Percentiles rank a stretch among this genome's conserved stretches.
phyloP scores from a whole-genome alignment of 1,139 yeast genomes.

The Yamadazyma kanchanaburiensis region DNA sequence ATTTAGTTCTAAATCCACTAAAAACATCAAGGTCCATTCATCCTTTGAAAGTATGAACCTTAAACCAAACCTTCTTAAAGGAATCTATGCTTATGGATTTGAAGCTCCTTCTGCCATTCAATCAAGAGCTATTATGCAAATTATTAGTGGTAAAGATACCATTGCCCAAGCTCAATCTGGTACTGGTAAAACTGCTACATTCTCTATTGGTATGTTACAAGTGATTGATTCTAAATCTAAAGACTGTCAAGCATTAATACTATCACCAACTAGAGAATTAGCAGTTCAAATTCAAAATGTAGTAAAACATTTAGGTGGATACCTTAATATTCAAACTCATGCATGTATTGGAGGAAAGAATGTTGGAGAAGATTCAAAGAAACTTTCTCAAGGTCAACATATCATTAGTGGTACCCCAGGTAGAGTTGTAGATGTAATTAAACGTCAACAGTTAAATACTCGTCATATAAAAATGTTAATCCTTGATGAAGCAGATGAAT shows the following conservation, averaged over 20 bases:
- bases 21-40: conserved; percentile 58
- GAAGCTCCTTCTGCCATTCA: conserved; percentile 95
- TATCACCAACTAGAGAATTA: conserved; percentile 95
- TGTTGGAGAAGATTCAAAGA: conserved; percentile 76
- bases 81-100: conserved; percentile 88
- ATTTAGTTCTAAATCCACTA: conserved; percentile 31
- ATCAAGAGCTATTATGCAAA: conserved; percentile 90
- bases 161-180: conserved; percentile 99
- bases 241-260: conserved; percentile 77
- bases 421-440: conserved; percentile 83
- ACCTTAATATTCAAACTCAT: conserved; percentile 78
- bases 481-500: conserved; percentile 93
- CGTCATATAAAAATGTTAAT: conserved; percentile 78
- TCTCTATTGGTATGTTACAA: conserved; percentile 87
- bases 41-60: conserved; percentile 79
- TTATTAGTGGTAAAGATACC: conserved; percentile 85
- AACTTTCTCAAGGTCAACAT: conserved; percentile 75
- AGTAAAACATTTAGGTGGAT: conserved; percentile 79
- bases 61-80: conserved; percentile 64
- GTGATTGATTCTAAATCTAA: conserved; percentile 64
- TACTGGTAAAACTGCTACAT: conserved; percentile 97
- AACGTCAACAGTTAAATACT: conserved; percentile 64
- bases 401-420: conserved; percentile 98
- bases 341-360: conserved; percentile 94
- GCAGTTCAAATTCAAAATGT: conserved; percentile 89